Evolutionary conservation across 129 eudicot species (phyloP).

Genomic region (Kitagawia praeruptora): DNA sequence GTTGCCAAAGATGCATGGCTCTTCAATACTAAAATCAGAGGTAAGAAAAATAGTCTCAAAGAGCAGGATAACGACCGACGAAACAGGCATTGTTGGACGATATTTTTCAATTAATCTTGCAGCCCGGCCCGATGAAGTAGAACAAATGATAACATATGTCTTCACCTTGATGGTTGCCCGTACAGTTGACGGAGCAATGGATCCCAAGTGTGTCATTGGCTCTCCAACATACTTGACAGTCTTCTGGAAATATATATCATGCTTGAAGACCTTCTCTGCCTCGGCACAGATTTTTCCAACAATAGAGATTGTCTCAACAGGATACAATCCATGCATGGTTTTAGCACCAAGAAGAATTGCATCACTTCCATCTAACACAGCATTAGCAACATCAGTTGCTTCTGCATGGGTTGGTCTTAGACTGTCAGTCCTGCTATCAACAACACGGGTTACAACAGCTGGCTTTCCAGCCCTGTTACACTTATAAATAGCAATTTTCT

Average conservation of each 20-base stretch:
- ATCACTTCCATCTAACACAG: constrained; percentile 69
- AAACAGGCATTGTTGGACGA: constrained; percentile 72
- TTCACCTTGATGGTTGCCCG: constrained; percentile 70
- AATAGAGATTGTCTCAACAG: constrained; percentile 54
- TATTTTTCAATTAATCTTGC: constrained; percentile 67
- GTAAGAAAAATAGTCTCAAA: no score
- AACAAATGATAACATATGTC: constrained; percentile 62
- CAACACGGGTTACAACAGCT: no score
- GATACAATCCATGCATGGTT: constrained; percentile 64
- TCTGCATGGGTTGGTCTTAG: constrained; percentile 76
- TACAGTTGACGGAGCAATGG: constrained; percentile 70
- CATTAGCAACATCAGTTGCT: constrained; percentile 85
- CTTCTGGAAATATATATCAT: constrained; percentile 53
- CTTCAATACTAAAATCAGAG: no score
- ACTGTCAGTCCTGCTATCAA: constrained; percentile 73
- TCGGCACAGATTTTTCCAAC: no score
- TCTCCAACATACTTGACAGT: constrained; percentile 68
- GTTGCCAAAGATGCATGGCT: no score
- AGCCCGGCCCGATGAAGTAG: constrained; percentile 70
- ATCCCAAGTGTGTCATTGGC: constrained; percentile 59
- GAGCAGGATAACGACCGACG: constrained; percentile 69
- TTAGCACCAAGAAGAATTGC: constrained; percentile 82
- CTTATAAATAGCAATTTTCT: constrained; percentile 62
- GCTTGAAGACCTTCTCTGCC: constrained; percentile 69
- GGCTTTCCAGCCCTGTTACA: constrained; percentile 82